Conservation (phyloP, 1,139 yeast species). For the Suhomyces choctaworum region DNA sequence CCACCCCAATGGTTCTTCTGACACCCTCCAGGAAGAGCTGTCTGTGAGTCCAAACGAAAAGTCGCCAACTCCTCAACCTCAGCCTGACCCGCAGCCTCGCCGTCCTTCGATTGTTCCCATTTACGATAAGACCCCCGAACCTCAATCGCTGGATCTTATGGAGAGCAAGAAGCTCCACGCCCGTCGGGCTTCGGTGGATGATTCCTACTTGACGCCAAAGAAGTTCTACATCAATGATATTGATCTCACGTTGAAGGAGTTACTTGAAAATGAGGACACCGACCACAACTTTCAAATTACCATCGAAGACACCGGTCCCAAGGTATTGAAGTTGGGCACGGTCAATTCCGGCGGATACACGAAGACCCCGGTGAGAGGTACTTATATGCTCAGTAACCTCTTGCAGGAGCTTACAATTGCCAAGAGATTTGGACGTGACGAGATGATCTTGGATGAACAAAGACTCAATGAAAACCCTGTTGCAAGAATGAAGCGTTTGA, state of each 20-base stretch:
- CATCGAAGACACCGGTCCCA: slow-evolving; percentile 92
- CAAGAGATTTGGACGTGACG: slow-evolving; percentile 72
- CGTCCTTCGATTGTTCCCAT: slow-evolving; percentile 38
- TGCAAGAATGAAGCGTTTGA: slow-evolving; percentile 69
- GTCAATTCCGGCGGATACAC: slow-evolving; percentile 80
- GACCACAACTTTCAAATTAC: slow-evolving; percentile 86
- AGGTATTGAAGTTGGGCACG: slow-evolving; percentile 79
- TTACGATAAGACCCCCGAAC: slow-evolving; percentile 18
- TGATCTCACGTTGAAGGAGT: slow-evolving; percentile 66
- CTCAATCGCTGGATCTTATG: slow-evolving; percentile 3
- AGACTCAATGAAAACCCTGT: slow-evolving; percentile 89
- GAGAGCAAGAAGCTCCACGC: slow-evolving; percentile 1
- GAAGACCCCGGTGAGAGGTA: slow-evolving; percentile 76
- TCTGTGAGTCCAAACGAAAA: slow-evolving; percentile 9
- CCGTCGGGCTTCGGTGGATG: slow-evolving; percentile 67
- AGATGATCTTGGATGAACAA: slow-evolving; percentile 78
- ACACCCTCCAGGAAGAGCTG: slow-evolving; percentile 5
- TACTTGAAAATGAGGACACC: slow-evolving; percentile 80
- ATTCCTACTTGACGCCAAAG: slow-evolving; percentile 43
- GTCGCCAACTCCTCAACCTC: slow-evolving; percentile 14
- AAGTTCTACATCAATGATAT: slow-evolving; percentile 75
- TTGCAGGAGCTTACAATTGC: slow-evolving; percentile 91
- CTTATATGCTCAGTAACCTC: slow-evolving; percentile 85
- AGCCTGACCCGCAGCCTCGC: slow-evolving; percentile 1
- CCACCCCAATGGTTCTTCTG: slow-evolving; percentile 1